Base-by-base conservation (phyloP, 257 asterid species). In the Leptodermis oblonga region DNA sequence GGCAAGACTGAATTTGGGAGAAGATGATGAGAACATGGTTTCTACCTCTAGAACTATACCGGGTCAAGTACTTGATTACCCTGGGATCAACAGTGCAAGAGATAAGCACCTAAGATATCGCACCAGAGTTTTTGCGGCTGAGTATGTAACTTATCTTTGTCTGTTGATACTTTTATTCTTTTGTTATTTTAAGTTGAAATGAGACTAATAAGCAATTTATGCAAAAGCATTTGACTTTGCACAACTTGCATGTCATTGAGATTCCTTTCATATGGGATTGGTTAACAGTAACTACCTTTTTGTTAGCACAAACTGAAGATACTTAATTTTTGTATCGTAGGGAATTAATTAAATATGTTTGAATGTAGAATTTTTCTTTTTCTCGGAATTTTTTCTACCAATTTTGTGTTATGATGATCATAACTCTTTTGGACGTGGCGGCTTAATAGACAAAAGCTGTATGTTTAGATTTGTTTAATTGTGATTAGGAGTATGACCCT, bases 91-190 rank as follows among this genome's bases (percentile, higher is more conserved):
- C 80, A 78, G 80, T 75, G 67, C 88, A 79, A 86, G 87, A 76
- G 91, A 88, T 77, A 93, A 86, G 83, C 99, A 88, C 88, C 92
- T 94, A 80, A 87, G 99, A 91, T 91, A 90, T 71, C 91, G 99
- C 67, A 94, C 99, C 48, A 84, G 96, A 83, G 87, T 91, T 75
- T 94, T 94, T 79, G 99, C 99, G 70, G 97, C 99, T 36, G 99
- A 94, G 99, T 94, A 90, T 72, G 96, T 82, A 26, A 55, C 45
- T 52, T 69, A 48, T 65, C 68, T 67, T 74, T 55, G 5, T 51
- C n/a, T 7, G 2, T 52, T 69, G 18, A 43, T 58, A 9, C 48
- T 36, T 61, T 70, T 34, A 41, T 36, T 59, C 4, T 22, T 26
- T 48, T 36, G 9, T n/a, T 33, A 5, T 67, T 22, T 2, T 46